Evolutionary conservation across 1,284 basidiomycete genomes (phyloP).

Genomic region (Heterobasidion irregulare): DNA sequence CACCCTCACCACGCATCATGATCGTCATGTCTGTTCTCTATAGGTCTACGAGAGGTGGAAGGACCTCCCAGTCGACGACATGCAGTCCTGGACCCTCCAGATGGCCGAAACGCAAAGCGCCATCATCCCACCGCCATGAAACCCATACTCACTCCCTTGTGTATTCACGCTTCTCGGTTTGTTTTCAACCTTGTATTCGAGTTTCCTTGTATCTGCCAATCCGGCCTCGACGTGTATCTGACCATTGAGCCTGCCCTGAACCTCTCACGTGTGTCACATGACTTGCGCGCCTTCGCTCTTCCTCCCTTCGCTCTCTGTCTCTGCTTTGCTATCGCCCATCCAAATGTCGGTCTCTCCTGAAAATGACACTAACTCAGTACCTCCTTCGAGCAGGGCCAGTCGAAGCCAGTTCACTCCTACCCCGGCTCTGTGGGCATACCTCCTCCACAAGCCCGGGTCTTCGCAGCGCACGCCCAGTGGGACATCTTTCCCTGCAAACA

Average conservation of each 20-base stretch:
- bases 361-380: too few species aligned
- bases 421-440: conserved; percentile 22
- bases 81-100: conserved; percentile 55
- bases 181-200: too few species aligned
- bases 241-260: neutral
- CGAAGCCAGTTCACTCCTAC: neutral
- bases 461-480: conserved; percentile 3
- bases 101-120: conserved; percentile 30
- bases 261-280: conserved; percentile 1
- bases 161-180: too few species aligned
- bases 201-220: neutral
- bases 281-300: neutral
- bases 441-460: conserved; percentile 15
- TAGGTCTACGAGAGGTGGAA: conserved; percentile 49
- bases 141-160: too few species aligned
- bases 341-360: too few species aligned
- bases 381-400: too few species aligned
- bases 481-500: neutral
- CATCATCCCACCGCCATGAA: neutral
- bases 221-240: neutral
- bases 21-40: too few species aligned
- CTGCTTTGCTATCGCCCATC: neutral
- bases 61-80: conserved; percentile 49
- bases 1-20: neutral
- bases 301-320: neutral